Percentiles rank a stretch among this genome's conserved stretches.
Evolutionary conservation across 768 basidiomycete species (phyloP).

Genomic region (Candolleomyces aberdarensis): DNA sequence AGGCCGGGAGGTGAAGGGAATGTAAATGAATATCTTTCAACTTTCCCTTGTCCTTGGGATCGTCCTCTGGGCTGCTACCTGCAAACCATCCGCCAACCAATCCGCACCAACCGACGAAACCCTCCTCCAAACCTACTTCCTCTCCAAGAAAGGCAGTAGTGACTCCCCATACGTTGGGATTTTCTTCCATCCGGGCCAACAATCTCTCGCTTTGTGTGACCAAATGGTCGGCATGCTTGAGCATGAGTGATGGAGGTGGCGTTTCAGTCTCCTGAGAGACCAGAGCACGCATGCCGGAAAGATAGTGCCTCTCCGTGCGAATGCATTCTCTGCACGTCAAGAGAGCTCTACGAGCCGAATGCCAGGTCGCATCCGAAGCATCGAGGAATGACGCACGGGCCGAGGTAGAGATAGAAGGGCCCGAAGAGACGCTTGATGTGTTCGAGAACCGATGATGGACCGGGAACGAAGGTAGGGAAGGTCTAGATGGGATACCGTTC

Average conservation of each 20-base stretch:
- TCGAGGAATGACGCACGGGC: background rate
- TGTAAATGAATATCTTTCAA: background rate
- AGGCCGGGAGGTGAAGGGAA: no score
- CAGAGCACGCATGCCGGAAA: slow-evolving; percentile 30
- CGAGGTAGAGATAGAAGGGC: background rate
- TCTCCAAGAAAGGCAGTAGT: slow-evolving; percentile 54
- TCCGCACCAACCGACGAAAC: slow-evolving; percentile 59
- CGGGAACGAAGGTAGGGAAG: background rate
- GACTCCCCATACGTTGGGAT: slow-evolving; percentile 66
- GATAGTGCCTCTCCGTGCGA: slow-evolving; percentile 42
- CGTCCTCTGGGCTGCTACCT: background rate
- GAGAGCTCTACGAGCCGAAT: slow-evolving; percentile 33
- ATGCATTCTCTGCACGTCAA: slow-evolving; percentile 39
- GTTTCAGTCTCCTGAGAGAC: slow-evolving; percentile 36
- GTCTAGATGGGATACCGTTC: background rate
- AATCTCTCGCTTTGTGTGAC: slow-evolving; percentile 48
- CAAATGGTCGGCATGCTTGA: slow-evolving; percentile 48
- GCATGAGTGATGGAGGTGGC: slow-evolving; percentile 50
- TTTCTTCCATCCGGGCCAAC: slow-evolving; percentile 46
- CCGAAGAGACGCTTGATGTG: background rate
- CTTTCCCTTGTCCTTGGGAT: slow-evolving; percentile 1
- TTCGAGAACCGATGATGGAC: background rate
- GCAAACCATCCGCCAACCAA: slow-evolving; percentile 50
- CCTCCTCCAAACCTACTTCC: slow-evolving; percentile 49
- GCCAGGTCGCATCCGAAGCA: slow-evolving; percentile 28